phyloP scores from a whole-genome alignment of 352 stramenopile genomes.

The Phytophthora citrophthora region DNA sequence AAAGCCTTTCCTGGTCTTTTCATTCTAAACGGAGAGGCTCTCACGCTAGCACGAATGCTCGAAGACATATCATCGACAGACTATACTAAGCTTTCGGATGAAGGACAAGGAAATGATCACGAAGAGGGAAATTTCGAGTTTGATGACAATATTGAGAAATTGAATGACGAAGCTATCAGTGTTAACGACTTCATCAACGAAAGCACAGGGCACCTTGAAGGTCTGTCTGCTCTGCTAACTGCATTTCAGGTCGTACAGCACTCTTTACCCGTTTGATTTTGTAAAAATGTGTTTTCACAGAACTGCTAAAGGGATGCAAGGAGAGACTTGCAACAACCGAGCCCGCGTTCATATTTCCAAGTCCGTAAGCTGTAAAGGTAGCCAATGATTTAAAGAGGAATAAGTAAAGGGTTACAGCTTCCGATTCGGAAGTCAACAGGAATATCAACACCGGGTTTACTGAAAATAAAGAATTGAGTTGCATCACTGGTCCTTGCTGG shows the following conservation, averaged over 20 bases:
- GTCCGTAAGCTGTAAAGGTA: slow-evolving; percentile 1
- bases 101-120: neutral
- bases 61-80: slow-evolving; percentile 15
- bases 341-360: slow-evolving; percentile 21
- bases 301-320: slow-evolving; percentile 34
- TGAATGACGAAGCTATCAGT: slow-evolving; percentile 15
- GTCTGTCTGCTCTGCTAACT: slow-evolving; percentile 4
- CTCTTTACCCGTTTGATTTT: neutral
- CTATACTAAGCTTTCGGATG: slow-evolving; percentile 4
- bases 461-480: slow-evolving; percentile 20
- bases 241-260: neutral
- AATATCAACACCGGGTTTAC: slow-evolving; percentile 31
- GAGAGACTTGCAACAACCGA: slow-evolving; percentile 15
- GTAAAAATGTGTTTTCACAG: slow-evolving; percentile 12
- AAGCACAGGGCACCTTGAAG: slow-evolving; percentile 32
- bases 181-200: slow-evolving; percentile 30
- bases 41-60: slow-evolving; percentile 45
- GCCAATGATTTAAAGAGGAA: slow-evolving; percentile 8
- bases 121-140: neutral
- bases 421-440: slow-evolving; percentile 14
- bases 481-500: slow-evolving; percentile 13
- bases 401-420: slow-evolving; percentile 7
- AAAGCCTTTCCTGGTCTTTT: slow-evolving; percentile 51
- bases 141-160: neutral
- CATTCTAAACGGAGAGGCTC: slow-evolving; percentile 59